Conservation (phyloP, 257 asterid genomes). For the Nicotiana knightiana region DNA sequence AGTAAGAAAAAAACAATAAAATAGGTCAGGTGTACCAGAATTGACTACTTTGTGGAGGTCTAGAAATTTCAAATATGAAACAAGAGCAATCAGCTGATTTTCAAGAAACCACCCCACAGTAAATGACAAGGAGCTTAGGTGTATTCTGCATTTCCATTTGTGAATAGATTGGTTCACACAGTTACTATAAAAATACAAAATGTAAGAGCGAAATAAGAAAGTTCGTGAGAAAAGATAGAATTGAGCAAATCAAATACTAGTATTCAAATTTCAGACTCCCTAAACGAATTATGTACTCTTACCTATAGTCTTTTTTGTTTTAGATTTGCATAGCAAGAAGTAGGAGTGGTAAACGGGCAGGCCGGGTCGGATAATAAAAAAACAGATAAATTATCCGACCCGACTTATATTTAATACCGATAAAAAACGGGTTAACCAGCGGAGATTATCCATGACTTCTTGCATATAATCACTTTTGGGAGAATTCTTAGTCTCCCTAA, state of each 20-base stretch:
- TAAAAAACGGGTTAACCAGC: no score
- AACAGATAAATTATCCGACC: no score
- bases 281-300: no score
- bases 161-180: background rate
- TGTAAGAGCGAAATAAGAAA: background rate
- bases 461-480: no score
- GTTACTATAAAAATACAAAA: background rate
- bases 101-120: background rate
- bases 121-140: background rate
- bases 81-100: background rate
- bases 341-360: no score
- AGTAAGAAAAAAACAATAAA: background rate
- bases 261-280: background rate
- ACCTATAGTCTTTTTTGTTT: background rate
- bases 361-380: no score
- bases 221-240: background rate
- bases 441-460: no score
- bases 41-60: background rate
- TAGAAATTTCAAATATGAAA: background rate
- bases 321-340: background rate
- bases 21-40: background rate
- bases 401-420: no score
- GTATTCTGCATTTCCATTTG: background rate
- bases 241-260: background rate
- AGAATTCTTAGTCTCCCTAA: no score